These are phyloP conservation scores for Huntiella moniliformis DNA, from an alignment of 2,329 filamentous ascomycete species.

Conservation along the genomic window DNA sequence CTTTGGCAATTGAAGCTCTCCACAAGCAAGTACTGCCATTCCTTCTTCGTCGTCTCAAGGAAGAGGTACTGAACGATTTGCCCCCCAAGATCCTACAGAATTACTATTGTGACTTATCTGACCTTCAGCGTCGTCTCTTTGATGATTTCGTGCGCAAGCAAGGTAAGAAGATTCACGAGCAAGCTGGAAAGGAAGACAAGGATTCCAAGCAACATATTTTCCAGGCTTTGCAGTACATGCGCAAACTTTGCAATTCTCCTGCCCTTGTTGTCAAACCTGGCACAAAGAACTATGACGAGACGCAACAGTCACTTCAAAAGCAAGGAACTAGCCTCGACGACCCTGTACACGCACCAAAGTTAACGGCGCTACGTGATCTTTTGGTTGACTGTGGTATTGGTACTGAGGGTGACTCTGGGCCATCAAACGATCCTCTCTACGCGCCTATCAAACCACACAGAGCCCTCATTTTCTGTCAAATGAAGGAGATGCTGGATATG, in stretches of 20 bases:
- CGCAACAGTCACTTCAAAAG: slow-evolving; percentile 59
- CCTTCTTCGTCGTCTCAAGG: slow-evolving; percentile 85
- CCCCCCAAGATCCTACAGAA: slow-evolving; percentile 98
- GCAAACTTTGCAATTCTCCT: slow-evolving; percentile 94
- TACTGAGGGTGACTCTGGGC: slow-evolving; percentile 36
- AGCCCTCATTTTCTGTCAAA: slow-evolving; percentile 93
- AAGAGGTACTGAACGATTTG: slow-evolving; percentile 89
- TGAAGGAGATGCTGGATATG: slow-evolving; percentile 99
- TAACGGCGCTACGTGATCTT: slow-evolving; percentile 74
- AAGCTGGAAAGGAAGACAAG: slow-evolving; percentile 70
- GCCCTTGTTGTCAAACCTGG: slow-evolving; percentile 90
- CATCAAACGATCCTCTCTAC: slow-evolving; percentile 37
- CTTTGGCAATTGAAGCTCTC: slow-evolving; percentile 88
- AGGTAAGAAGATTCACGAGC: slow-evolving; percentile 67
- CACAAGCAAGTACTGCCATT: slow-evolving; percentile 97
- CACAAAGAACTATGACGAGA: slow-evolving; percentile 76
- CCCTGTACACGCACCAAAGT: slow-evolving; percentile 74
- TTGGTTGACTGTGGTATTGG: slow-evolving; percentile 98
- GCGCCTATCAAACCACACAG: slow-evolving; percentile 89
- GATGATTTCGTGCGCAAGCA: slow-evolving; percentile 94
- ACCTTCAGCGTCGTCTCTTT: slow-evolving; percentile 85
- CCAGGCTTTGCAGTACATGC: slow-evolving; percentile 98
- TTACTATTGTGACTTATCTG: slow-evolving; percentile 95
- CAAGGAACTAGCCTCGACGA: slow-evolving; percentile 73
- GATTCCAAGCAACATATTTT: slow-evolving; percentile 97